phyloP scores from a whole-genome alignment of 345 rosid genomes.

The Syzygium oleosum region DNA sequence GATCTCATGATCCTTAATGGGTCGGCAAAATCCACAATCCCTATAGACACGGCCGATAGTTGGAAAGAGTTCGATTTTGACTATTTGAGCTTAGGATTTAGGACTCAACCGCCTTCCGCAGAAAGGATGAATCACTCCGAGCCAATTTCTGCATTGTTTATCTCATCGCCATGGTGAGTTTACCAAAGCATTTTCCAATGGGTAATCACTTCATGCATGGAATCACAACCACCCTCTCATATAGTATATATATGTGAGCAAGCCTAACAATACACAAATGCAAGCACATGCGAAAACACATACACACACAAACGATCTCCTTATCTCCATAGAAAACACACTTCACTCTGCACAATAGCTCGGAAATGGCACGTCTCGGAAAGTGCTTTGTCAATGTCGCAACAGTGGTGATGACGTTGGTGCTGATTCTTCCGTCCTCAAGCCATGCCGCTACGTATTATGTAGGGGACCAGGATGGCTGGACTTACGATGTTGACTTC shows the following conservation, averaged over 20 bases:
- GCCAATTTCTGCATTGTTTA: background rate
- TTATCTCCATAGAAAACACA: background rate
- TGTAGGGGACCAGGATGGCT: background rate
- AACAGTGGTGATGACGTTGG: too few species aligned
- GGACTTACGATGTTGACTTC: background rate
- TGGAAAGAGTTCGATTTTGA: background rate
- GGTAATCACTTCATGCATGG: background rate
- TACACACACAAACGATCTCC: background rate
- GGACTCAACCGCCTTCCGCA: background rate
- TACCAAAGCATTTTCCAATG: background rate
- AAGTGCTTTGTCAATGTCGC: background rate
- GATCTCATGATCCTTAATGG: background rate
- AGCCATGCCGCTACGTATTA: background rate
- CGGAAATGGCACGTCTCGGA: background rate
- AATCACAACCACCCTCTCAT: background rate
- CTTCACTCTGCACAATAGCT: background rate
- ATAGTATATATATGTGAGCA: background rate
- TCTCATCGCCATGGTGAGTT: background rate
- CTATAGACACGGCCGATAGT: background rate
- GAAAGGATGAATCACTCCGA: background rate
- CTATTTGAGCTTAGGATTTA: background rate
- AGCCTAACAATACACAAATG: too few species aligned
- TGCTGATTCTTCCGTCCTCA: background rate
- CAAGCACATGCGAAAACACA: background rate
- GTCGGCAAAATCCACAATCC: background rate